Conservation (phyloP, 176 grass and related monocot genomes). For the Coix lacrymajobi region DNA sequence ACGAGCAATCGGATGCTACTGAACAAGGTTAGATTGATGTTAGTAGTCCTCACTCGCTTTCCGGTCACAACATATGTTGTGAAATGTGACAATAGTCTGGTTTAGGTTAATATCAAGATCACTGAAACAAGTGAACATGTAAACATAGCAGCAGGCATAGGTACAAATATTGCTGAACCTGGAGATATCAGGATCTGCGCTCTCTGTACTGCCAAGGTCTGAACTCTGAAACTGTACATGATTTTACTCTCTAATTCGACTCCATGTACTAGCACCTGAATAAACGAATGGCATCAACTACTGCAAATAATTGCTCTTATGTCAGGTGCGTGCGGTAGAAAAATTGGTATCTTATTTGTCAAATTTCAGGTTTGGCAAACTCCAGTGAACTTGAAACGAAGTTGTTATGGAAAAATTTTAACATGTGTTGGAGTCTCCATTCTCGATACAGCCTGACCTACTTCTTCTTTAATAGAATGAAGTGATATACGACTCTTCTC, state of each 20-base stretch:
- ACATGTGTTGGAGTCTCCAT: too few relatives aligned
- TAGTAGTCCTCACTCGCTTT: background rate
- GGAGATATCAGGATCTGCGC: background rate
- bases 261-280: constrained; percentile 5
- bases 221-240: constrained; percentile 19
- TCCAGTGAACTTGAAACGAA: background rate
- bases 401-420: background rate
- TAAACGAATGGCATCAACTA: constrained; percentile 11
- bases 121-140: background rate
- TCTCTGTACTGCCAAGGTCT: background rate
- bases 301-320: background rate
- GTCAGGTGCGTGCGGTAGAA: background rate
- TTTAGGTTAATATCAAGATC: background rate
- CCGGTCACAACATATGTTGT: background rate
- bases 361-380: background rate
- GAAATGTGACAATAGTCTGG: background rate
- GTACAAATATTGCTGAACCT: background rate
- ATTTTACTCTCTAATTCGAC: background rate
- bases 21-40: background rate
- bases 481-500: too few relatives aligned
- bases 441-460: too few relatives aligned
- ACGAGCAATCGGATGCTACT: background rate
- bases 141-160: background rate
- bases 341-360: background rate
- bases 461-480: too few relatives aligned